Evolutionary conservation across 768 basidiomycete species (phyloP), one percentile per base, ranked within the genome.

Genomic region (Tricholoma terreum): DNA sequence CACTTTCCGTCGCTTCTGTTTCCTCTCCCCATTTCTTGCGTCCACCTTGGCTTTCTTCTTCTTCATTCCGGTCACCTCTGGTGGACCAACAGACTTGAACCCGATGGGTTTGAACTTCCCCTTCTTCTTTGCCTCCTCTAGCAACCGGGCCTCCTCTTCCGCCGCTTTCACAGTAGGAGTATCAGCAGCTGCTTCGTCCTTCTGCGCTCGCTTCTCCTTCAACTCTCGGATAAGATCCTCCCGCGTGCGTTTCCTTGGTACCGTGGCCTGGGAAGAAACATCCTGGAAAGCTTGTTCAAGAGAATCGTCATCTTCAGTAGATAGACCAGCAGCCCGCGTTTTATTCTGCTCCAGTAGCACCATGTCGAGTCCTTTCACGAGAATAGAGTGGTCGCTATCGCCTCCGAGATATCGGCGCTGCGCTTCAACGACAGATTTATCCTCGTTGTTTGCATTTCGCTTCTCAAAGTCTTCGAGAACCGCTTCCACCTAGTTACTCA

Each of bases 341-440:
- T 86, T 93, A 61, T 89, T 86, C 63, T 92, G 90, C 65, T 92
- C 89, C 14, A 97, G 77, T 6, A 97, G 81, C 0, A 92, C 88
- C 61, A 88, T 80, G 67, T 98, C 95, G 46, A 98, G 84, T 24
- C 92, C 92, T 66, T 94, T 96, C 40, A 94, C 91, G 10, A 94
- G 83, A 56, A 94, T 82, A 10, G 91, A 86, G 68, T 95, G 93
- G 57, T 89, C 81, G 40, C 85, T 84, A 68, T 96, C 92, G 35
- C 92, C 91, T 15, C 92, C 92, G 5, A 94, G 82, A 68, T 90
- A 91, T 56, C 77, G 79, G 34, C 93, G 79, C 66, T 92, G 82
- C 54, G 84, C 80, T 54, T 91, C 90, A 15, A 92, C 92, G 42
- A 77, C 78, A 38, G 77, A 76, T 59, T 76, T 84, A 67, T 90